Evolutionary conservation across 371 early-diverging fungal species (phyloP), one percentile per base, ranked within the genome.

Genomic region (Mortierella sp.): DNA sequence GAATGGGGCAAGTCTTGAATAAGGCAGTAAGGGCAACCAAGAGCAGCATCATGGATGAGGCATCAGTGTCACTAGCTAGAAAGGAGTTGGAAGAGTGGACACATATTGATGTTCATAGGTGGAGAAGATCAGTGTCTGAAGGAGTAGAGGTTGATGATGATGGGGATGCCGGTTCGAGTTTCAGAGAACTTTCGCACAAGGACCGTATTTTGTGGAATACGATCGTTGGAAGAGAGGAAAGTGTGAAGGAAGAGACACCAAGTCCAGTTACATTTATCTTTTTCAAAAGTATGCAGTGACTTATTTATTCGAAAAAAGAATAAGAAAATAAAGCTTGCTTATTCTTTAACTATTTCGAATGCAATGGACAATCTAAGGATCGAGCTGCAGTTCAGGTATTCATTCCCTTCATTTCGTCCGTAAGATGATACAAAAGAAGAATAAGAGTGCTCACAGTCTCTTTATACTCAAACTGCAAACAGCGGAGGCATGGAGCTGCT

Each of bases 401-500:
- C 32, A 22, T 35, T 2, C 12, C 49, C n/a, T 49, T 49, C n/a
- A 12, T 12, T 23, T 22, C 10, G 2, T 40, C 13, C 13, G 6
- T 40, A 40, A 40, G n/a, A n/a, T n/a, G n/a, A n/a, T n/a, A n/a
- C n/a, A n/a, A n/a, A n/a, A n/a, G n/a, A n/a, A n/a, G n/a, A n/a
- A n/a, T n/a, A n/a, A n/a, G n/a, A n/a, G n/a, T n/a, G n/a, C n/a
- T n/a, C n/a, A 9, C 40, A 40, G 40, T 9, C 40, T 40, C 40
- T 40, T 40, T 40, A 40, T 6, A 40, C 40, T 40, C 13, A 40
- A 9, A 13, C 56, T 55, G 32, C 19, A 3, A 40, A 62, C 79
- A 95, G 94, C 81, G 97, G 98, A 31, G 98, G 99, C 32, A 92
- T 97, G 92, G 99, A 98, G 83, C 88, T 96, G 56, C 86, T 98